phyloP scores from a whole-genome alignment of 495 filamentous ascomycete species.

The Aspergillus asperescens region DNA sequence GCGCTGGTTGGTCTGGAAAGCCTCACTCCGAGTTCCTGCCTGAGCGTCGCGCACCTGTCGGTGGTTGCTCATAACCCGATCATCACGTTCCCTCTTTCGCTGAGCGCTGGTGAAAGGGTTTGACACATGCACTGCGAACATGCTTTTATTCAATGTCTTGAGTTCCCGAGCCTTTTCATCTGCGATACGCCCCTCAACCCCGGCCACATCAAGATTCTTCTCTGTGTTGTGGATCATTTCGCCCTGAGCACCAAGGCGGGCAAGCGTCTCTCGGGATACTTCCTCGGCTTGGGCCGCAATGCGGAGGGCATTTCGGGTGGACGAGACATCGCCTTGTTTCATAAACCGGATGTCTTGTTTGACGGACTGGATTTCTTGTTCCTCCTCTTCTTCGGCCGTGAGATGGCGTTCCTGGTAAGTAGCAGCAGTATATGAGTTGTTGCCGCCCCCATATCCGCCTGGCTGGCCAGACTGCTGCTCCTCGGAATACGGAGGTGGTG shows the following conservation, averaged over 20 bases:
- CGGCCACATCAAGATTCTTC: constrained; percentile 64
- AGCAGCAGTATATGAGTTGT: constrained; percentile 52
- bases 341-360: constrained; percentile 71
- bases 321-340: constrained; percentile 69
- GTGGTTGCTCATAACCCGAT: constrained; percentile 56
- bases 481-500: constrained; percentile 41
- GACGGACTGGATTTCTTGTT: constrained; percentile 60
- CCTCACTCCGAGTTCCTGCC: constrained; percentile 62
- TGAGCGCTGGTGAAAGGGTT: constrained; percentile 65
- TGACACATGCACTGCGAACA: constrained; percentile 73
- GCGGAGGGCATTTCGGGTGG: constrained; percentile 62
- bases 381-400: constrained; percentile 68
- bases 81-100: constrained; percentile 55
- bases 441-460: constrained; percentile 41
- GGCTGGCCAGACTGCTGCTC: constrained; percentile 36
- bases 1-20: constrained; percentile 51
- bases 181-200: constrained; percentile 63
- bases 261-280: constrained; percentile 62
- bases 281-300: constrained; percentile 65
- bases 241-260: constrained; percentile 65
- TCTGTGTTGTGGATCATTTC: constrained; percentile 77
- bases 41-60: constrained; percentile 60
- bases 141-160: constrained; percentile 70
- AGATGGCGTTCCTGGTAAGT: constrained; percentile 62
- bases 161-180: constrained; percentile 71